Base-by-base conservation (phyloP, 176 grass and related monocot species). In the Microstegium vimineum region DNA sequence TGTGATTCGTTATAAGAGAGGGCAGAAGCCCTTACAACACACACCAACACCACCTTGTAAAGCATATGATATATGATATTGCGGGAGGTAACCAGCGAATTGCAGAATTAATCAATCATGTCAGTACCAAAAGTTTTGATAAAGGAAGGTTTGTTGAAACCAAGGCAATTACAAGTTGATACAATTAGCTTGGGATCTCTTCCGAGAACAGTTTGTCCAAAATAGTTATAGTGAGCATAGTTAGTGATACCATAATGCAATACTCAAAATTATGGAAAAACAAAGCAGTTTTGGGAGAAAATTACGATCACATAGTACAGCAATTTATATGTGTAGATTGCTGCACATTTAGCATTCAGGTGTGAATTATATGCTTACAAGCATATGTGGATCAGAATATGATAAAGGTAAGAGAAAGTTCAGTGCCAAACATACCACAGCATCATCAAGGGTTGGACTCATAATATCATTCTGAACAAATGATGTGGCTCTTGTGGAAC, bases 391-490 rank as follows among this genome's bases (percentile, higher is more conserved):
- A 45, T 66, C 66, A 80, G 5, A 18, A 69, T 61, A 84, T 23
- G 36, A 76, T 51, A 68, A 77, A 37, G 10, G 66, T 62, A 3
- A 22, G 49, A n/a, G 17, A 56, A 71, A 66, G 36, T 59, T 71
- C 6, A 76, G 37, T 47, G 62, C 8, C 33, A 70, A 74, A 82
- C 69, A 56, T 85, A 98, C 95, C 36, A 76, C 75, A 51, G 85
- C 85, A 78, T 99, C 93, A 61, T 88, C 86, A 88, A 95, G 79
- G 68, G 89, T 73, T 77, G 96, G 91, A 73, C 51, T 82, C 5
- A 95, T 78, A 88, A 99, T 99, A 76, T 99, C 96, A 88, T 94
- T 94, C 69, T 95, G 93, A 91, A 99, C 85, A 81, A 86, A 64
- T 75, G 80, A 88, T 0, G 84, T 90, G 62, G 83, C 75, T 73